Evolutionary conservation across 305 asterid species (phyloP).

Genomic region (Lippia alba): DNA sequence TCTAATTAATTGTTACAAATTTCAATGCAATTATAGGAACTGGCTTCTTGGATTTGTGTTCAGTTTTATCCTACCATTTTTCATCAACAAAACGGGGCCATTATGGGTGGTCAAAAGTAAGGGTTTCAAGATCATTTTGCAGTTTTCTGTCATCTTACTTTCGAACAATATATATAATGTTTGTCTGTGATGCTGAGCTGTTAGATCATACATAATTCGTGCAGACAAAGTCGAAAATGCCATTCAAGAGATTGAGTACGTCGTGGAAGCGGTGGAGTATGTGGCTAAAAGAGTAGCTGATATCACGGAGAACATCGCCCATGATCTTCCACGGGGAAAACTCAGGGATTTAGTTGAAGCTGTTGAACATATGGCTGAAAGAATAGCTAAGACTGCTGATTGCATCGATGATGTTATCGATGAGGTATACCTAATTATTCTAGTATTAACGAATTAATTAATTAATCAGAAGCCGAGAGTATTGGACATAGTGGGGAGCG

Average conservation of each 20-base stretch:
- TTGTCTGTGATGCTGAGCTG: not conserved
- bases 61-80: constrained; percentile 60
- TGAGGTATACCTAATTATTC: constrained; percentile 49
- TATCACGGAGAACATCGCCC: constrained; percentile 58
- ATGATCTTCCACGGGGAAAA: constrained; percentile 70
- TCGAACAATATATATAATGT: too few species aligned
- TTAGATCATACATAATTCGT: not conserved
- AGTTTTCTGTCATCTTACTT: not conserved
- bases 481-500: too few species aligned
- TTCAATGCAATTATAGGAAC: constrained; percentile 47
- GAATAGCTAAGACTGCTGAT: constrained; percentile 65
- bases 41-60: constrained; percentile 72
- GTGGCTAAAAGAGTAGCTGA: constrained; percentile 77
- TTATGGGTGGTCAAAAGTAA: constrained; percentile 63
- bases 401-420: constrained; percentile 61
- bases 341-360: constrained; percentile 43
- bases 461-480: too few species aligned
- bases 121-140: not conserved
- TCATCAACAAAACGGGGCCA: constrained; percentile 69
- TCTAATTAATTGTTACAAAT: not conserved
- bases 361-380: constrained; percentile 70
- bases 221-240: constrained; percentile 55
- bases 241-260: constrained; percentile 62
- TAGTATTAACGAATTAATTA: not conserved
- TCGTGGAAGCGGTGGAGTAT: constrained; percentile 72